Base-by-base conservation (phyloP, 163 green algal genomes). In the Chlorella variabilis region DNA sequence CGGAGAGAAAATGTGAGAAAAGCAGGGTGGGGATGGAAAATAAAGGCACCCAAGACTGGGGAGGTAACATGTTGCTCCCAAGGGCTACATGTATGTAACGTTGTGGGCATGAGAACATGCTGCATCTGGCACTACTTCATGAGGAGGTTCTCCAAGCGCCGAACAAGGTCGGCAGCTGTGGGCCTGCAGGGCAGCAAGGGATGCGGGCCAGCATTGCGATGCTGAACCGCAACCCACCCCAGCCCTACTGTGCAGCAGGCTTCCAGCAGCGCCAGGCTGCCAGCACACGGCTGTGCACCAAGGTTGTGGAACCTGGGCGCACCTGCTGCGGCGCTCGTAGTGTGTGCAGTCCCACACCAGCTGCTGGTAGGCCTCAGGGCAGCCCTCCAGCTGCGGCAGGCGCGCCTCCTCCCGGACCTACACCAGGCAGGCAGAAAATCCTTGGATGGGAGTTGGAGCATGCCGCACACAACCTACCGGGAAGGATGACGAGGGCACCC, bases 321-420 rank as follows among this genome's bases (percentile, higher is more conserved):
- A 76, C 68, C 68, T 76, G 42, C 21, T 42, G 25, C 42, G 68
- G 1, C 68, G 42, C 7, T 76, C 42, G 29, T 39, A 20, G 29
- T 39, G 41, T 11, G 42, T 76, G 42, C 68, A 76, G 42, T 76
- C 68, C 42, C 42, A 45, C 13, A 76, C 68, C 29, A 76, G 68
- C 31, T 76, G 42, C 42, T 76, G 68, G 42, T 42, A 63, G n/a
- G 17, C 42, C 3, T 17, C 4, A n/a, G 42, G 68, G 42, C 68
- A 76, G 29, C n/a, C 42, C 42, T 27, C 33, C 41, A 76, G 29
- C 11, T 42, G 25, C 3, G 68, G 68, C 68, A 76, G 68, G 29
- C 68, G 34, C 27, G 42, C 42, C 31, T 34, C 38, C 18, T 21
- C 21, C 6, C 38, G 38, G 8, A 73, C 66, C 66, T 54, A 15